phyloP scores from a whole-genome alignment of 2,329 filamentous ascomycete species.

The Shiraia bambusicola region DNA sequence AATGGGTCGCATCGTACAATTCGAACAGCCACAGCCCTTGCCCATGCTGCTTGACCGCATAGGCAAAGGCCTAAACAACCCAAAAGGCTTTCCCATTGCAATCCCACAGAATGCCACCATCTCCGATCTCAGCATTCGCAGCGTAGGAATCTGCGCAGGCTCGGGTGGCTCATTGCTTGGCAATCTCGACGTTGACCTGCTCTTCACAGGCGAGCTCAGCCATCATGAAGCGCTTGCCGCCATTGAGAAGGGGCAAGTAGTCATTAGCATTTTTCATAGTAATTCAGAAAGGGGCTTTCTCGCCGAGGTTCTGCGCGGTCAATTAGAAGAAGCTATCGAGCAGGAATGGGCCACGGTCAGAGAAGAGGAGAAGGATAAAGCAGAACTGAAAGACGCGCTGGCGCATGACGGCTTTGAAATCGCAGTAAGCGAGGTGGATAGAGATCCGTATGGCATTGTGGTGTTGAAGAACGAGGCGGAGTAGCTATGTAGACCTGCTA shows the following conservation, averaged over 20 bases:
- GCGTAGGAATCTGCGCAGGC: conserved; percentile 85
- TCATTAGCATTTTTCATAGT: conserved; percentile 86
- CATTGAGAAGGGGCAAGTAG: conserved; percentile 77
- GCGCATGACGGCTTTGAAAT: conserved; percentile 62
- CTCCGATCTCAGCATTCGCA: conserved; percentile 60
- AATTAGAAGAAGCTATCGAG: conserved; percentile 62
- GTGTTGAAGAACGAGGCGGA: conserved; percentile 30
- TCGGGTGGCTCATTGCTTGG: conserved; percentile 78
- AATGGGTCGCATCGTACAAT: conserved; percentile 62
- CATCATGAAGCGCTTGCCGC: conserved; percentile 90
- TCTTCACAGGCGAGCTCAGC: conserved; percentile 90
- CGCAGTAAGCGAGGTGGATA: conserved; percentile 74
- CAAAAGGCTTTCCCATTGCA: conserved; percentile 65
- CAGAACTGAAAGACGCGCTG: conserved; percentile 51
- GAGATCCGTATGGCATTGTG: conserved; percentile 81
- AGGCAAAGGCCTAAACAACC: conserved; percentile 63
- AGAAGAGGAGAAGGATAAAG: conserved; percentile 44
- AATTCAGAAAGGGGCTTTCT: conserved; percentile 90
- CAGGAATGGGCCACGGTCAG: conserved; percentile 56
- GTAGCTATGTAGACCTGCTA: conserved; percentile 2
- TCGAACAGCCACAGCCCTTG: conserved; percentile 55
- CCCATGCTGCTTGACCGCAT: conserved; percentile 63
- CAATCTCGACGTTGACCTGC: conserved; percentile 68
- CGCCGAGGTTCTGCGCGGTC: conserved; percentile 65
- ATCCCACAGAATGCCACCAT: conserved; percentile 61